Evolutionary conservation across 495 filamentous ascomycete species (phyloP), one percentile per base, ranked within the genome.

Genomic region (Talaromyces ruber): DNA sequence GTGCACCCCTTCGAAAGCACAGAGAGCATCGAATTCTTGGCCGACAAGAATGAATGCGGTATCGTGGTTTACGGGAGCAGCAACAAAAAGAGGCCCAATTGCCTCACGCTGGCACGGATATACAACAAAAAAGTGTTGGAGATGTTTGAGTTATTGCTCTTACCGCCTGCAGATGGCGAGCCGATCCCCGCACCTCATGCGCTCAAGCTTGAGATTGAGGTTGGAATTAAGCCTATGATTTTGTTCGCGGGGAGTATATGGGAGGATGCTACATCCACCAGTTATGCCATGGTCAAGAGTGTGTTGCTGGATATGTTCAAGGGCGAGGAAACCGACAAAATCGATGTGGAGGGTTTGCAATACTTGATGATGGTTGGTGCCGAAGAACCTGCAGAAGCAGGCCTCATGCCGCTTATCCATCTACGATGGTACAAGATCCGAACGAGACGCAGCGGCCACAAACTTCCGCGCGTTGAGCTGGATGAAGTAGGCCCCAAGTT

Each of bases 401-500:
- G 80, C 22, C 74, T 83, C 54, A 81, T 84, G 58, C 89, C 93
- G 1, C 71, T 81, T 37, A 82, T 98, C 29, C 90, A 93, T 74
- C 79, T 98, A 66, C 86, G 95, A 59, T 84, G 87, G 67, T 96
- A 94, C 75, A 83, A 88, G 68, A 85, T 98, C 64, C 75, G 80
- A 63, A 98, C 94, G 55, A 91, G 90, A 81, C 87, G 85, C 61
- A 90, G 88, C 66, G 93, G 92, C 21, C 88, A 92, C 76, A 89
- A 86, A 68, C 76, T 97, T 21, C 94, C 94, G 2, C 82, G 91
- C 37, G 90, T 98, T 9, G 94, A 98, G 75, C 77, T 97, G 58
- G 90, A 97, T 74, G 92, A 96, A 79, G 93, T 96, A 76, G 94
- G 94, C 1, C 93, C 95, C 52, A 85, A 95, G 70, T 91, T 98